Conservation (phyloP, 306 rosid species). For the Lagenaria siceraria region DNA sequence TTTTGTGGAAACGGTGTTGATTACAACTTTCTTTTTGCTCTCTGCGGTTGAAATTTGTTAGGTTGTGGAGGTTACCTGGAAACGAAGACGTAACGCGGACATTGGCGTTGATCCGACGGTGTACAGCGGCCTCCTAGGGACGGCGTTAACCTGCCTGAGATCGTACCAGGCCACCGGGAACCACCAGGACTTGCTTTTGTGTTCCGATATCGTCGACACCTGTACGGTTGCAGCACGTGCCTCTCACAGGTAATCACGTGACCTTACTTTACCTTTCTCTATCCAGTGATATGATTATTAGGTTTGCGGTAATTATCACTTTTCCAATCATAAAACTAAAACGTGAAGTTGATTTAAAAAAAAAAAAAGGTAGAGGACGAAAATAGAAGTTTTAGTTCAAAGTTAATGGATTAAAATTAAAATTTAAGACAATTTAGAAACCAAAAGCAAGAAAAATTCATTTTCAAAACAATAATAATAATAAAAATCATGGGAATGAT, state of each 20-base stretch:
- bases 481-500: too few species aligned
- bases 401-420: too few species aligned
- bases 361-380: neutral
- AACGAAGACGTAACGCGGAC: slow-evolving; percentile 1
- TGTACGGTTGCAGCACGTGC: slow-evolving; percentile 44
- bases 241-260: slow-evolving; percentile 39
- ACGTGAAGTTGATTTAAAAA: neutral
- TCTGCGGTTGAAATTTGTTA: neutral
- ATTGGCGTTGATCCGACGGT: slow-evolving; percentile 52
- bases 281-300: neutral
- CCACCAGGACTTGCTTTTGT: slow-evolving; percentile 42
- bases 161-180: slow-evolving; percentile 49
- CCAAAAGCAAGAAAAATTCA: too few species aligned
- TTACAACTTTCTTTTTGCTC: neutral
- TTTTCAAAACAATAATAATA: too few species aligned
- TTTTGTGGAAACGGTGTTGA: neutral
- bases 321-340: neutral
- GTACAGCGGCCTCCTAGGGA: slow-evolving; percentile 65
- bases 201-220: slow-evolving; percentile 43
- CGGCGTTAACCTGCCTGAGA: slow-evolving; percentile 71
- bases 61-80: slow-evolving; percentile 68
- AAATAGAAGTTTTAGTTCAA: too few species aligned
- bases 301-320: neutral
- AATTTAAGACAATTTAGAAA: too few species aligned
- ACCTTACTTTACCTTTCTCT: neutral